Base-by-base conservation (phyloP, 2,329 filamentous ascomycete genomes). In the Rosellinia necatrix region DNA sequence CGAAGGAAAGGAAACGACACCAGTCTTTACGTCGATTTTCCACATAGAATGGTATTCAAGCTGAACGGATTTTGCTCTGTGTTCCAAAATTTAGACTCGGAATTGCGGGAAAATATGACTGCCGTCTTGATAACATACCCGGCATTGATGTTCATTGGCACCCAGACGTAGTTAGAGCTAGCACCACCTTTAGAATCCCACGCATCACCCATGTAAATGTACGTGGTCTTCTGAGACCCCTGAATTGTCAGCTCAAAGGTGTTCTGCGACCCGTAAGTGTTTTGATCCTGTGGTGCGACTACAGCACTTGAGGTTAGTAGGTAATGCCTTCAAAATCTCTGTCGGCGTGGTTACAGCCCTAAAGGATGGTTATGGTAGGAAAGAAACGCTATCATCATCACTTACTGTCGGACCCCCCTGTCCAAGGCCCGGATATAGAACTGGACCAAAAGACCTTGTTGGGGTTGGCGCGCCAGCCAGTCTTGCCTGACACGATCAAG, bases 1-100 rank as follows among this genome's bases (percentile, higher is more conserved):
- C 32, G 51, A 64, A 21, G 70, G 71, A 48, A 62, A 67, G 22
- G 61, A 68, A 10, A 75, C 70, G 2, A 66, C 71, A 6, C 73
- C 73, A 4, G 74, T 76, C 8, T 65, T 68, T 2, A 70, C 65
- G 49, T 76, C 71, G 22, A 76, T 64, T 59, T 71, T 73, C 73
- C 73, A 76, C 71, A 74, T 74, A 15, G 69, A 64, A 61, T 75
- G 68, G 49, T 75, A 75, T 34, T 75, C 67, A 35, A 76, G 58
- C 3, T 65, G 67, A 2, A 74, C 63, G 9, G 67, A 71, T 44
- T 72, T 71, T 0, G 63, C 59, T 13, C 66, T 66, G 38, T 43
- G 21, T 27, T 13, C n/a, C 9, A 15, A 35, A 9, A n/a, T n/a
- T n/a, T n/a, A n/a, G n/a, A n/a, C n/a, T n/a, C n/a, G n/a, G n/a